Percentiles rank a stretch among this genome's conserved stretches.
Conservation (phyloP, 495 filamentous ascomycete genomes). For the Ascobolus immersus region DNA sequence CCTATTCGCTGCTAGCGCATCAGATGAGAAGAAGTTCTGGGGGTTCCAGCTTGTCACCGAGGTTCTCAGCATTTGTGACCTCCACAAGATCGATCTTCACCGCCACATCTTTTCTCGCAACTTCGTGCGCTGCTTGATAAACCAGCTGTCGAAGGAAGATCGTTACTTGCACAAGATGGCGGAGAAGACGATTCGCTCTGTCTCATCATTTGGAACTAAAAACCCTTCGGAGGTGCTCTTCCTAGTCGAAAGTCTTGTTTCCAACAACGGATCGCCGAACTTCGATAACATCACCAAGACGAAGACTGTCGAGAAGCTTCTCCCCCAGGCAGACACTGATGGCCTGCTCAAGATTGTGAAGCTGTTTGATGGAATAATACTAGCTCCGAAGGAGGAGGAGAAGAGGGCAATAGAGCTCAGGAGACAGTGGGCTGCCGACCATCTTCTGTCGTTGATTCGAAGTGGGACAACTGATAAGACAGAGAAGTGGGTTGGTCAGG, state of each 20-base stretch:
- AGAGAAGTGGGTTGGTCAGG: constrained; percentile 10
- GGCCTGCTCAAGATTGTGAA: constrained; percentile 20
- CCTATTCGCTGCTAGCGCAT: constrained; percentile 54
- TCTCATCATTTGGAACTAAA: constrained; percentile 38
- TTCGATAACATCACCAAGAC: constrained; percentile 75
- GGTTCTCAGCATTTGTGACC: constrained; percentile 27
- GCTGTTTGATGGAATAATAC: constrained; percentile 21
- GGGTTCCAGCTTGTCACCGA: constrained; percentile 69
- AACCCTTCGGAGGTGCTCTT: constrained; percentile 32
- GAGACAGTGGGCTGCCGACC: constrained; percentile 22
- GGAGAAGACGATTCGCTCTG: constrained; percentile 38
- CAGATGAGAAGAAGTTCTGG: constrained; percentile 67
- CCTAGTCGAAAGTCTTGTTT: constrained; percentile 39
- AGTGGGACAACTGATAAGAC: constrained; percentile 12
- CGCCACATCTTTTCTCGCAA: constrained; percentile 47
- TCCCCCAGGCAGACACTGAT: constrained; percentile 31
- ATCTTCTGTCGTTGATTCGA: constrained; percentile 24
- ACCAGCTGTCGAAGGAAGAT: constrained; percentile 61
- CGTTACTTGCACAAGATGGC: constrained; percentile 67
- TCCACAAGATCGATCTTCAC: too few relatives aligned
- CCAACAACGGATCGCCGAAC: constrained; percentile 40
- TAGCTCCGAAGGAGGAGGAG: constrained; percentile 11
- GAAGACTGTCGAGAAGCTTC: constrained; percentile 57
- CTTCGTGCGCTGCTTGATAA: constrained; percentile 56
- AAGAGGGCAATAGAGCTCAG: constrained; percentile 1